Conservation (phyloP, 1,284 basidiomycete species). For the Trichosporon inkin region DNA sequence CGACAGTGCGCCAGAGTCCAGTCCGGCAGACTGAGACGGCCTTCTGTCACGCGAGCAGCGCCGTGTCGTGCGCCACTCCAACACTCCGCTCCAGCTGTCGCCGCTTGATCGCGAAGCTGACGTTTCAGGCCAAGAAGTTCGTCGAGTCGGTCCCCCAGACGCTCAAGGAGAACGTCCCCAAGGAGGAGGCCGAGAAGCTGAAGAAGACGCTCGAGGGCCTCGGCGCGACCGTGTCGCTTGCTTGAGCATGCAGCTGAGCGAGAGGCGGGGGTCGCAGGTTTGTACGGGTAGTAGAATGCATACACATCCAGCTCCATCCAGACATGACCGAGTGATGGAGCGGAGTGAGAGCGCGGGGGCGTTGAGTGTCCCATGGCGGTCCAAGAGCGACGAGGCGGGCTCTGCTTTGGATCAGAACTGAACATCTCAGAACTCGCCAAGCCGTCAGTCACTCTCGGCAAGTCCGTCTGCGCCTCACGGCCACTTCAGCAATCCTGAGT, state of each 20-base stretch:
- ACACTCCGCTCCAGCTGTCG: background rate
- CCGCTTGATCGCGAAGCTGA: background rate
- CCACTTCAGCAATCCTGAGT: no score
- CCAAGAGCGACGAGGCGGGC: background rate
- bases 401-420: no score
- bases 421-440: no score
- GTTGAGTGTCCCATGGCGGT: no score
- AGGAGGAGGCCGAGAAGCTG: slow-evolving; percentile 98
- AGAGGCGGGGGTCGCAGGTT: background rate
- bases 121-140: slow-evolving; percentile 89
- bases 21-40: no score
- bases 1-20: no score
- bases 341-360: background rate
- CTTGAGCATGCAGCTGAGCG: slow-evolving; percentile 16
- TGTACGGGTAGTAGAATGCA: slow-evolving; percentile 14
- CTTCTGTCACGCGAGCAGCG: background rate
- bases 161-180: slow-evolving; percentile 91
- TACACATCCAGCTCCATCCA: slow-evolving; percentile 22
- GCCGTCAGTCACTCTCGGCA: no score
- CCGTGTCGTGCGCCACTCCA: background rate
- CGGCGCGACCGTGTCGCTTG: slow-evolving; percentile 77
- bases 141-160: slow-evolving; percentile 93
- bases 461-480: no score
- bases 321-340: background rate
- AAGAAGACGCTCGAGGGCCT: slow-evolving; percentile 83